Base-by-base conservation (phyloP, 352 stramenopile genomes). In the Pythium rhizo-oryzae region DNA sequence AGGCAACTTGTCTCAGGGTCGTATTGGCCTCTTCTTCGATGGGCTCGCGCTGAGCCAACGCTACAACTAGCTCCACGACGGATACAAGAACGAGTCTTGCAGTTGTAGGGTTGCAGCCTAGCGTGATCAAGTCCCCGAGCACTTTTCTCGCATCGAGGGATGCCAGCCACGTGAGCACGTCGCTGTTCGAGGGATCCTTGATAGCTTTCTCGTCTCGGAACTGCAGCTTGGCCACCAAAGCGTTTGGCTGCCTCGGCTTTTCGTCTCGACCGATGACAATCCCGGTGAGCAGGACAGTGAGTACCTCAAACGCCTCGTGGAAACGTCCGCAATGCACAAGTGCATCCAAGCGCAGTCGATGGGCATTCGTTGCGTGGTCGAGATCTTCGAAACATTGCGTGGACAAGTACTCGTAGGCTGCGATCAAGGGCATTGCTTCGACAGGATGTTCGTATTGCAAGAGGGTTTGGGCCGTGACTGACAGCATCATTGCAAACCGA, bases 351-450 rank as follows among this genome's bases (percentile, higher is more conserved):
- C 83, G 83, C 12, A 90, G 53, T 21, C 83, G 73, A 30, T 60
- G 71, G 24, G 83, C 80, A 46, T 92, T 92, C 19, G 72, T 77
- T 4, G 84, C 44, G 25, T 91, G 78, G n/a, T 79, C 78, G 18
- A 24, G 24, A 37, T 88, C 75, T 63, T 87, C 64, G 13, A 92
- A 74, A 46, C 70, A 86, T 25, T 59, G 75, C 12, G 67, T 55
- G 4, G 79, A 70, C 2, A 88, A 28, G 50, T 81, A 76, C 39
- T 93, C 80, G 39, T 92, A 92, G 1, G 56, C 71, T 21, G 78
- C 59, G 19, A 92, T 81, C 28, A 90, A 50, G 15, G 85, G 83
- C 81, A 93, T 89, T 0, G 69, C 74, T 24, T 70, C 70, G 16
- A 74, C 66, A 8, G 82, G 69, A 5, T 83, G 66, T 19, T 83